Evolutionary conservation across 306 rosid species (phyloP).

Genomic region (Rosa persica): DNA sequence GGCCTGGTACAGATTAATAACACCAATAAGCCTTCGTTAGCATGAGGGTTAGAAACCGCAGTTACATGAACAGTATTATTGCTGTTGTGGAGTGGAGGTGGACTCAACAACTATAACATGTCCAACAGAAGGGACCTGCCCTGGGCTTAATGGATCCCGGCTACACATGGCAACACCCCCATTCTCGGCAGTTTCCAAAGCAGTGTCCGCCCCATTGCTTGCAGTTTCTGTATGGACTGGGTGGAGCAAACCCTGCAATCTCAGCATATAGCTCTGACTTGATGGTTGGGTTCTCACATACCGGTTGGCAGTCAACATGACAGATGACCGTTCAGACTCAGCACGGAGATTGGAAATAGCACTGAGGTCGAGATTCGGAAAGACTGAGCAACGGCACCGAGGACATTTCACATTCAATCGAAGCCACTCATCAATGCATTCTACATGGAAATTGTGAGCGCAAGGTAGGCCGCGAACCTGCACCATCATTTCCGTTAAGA

Average conservation of each 20-base stretch:
- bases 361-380: conserved; percentile 99
- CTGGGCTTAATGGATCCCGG: conserved; percentile 32
- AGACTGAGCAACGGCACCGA: conserved; percentile 97
- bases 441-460: conserved; percentile 97
- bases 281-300: conserved; percentile 74
- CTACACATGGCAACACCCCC: conserved; percentile 37
- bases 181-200: conserved; percentile 58
- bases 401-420: conserved; percentile 98
- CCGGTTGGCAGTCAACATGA: conserved; percentile 63
- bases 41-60: conserved; percentile 45
- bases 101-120: conserved; percentile 37
- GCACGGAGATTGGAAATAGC: conserved; percentile 88
- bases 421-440: conserved; percentile 99
- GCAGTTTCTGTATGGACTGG: conserved; percentile 65
- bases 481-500: conserved; percentile 33
- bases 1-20: conserved; percentile 37
- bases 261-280: conserved; percentile 79
- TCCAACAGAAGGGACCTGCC: conserved; percentile 34
- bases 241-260: conserved; percentile 78
- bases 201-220: conserved; percentile 41
- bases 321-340: conserved; percentile 76
- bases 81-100: conserved; percentile 35
- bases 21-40: conserved; percentile 27
- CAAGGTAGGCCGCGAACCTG: conserved; percentile 99
- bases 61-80: conserved; percentile 40